Conservation (phyloP, 768 basidiomycete species). For the Lentinula raphanica region DNA sequence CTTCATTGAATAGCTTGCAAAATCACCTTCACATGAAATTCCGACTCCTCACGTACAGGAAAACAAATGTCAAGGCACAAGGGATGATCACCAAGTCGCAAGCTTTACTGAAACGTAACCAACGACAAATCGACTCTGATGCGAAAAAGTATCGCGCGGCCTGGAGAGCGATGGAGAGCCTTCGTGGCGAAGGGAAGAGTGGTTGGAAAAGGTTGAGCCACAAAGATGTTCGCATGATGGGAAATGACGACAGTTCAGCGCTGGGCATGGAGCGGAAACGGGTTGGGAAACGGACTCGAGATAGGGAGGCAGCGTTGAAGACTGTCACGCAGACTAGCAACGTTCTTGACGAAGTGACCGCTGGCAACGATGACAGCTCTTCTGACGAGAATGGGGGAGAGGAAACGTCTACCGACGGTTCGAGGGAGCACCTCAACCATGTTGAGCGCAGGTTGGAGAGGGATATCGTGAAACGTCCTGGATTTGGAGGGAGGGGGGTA, state of each 20-base stretch:
- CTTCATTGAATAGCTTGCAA: background rate
- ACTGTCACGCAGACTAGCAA: background rate
- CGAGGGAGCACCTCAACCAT: too few relatives aligned
- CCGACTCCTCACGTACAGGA: background rate
- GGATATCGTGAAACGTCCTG: background rate
- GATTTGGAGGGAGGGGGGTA: background rate
- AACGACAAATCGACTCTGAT: background rate
- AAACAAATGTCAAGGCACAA: background rate
- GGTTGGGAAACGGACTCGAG: background rate
- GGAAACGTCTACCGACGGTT: too few relatives aligned
- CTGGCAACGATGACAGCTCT: too few relatives aligned
- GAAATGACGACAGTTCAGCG: background rate
- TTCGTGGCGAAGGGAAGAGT: background rate
- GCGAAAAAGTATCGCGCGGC: background rate
- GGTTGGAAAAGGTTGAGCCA: background rate
- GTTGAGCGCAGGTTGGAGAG: background rate
- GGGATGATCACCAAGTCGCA: background rate
- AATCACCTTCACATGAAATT: background rate
- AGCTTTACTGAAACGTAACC: background rate
- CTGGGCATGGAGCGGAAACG: background rate
- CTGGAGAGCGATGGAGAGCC: background rate
- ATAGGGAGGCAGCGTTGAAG: background rate
- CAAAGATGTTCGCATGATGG: background rate
- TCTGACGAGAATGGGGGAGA: too few relatives aligned
- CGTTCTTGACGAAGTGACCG: too few relatives aligned